Conservation (phyloP, 1,139 yeast genomes). For the Kodamaea arcana region DNA sequence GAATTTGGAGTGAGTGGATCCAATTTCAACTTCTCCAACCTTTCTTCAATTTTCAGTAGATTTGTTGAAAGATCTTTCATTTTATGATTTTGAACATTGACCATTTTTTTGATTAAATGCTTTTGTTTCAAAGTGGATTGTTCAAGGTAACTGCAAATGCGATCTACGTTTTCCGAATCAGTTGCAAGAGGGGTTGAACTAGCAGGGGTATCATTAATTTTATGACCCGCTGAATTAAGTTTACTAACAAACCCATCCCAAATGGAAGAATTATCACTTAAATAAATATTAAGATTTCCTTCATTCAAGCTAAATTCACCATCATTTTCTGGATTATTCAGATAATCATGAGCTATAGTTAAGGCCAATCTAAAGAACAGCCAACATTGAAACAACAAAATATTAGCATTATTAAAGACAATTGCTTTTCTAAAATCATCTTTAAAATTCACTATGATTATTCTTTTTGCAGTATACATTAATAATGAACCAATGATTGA, state of each 20-base stretch:
- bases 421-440: conserved; percentile 26
- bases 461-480: conserved; percentile 24
- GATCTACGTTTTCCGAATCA: conserved; percentile 4
- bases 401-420: conserved; percentile 32
- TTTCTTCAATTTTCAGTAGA: conserved; percentile 6
- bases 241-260: conserved; percentile 1
- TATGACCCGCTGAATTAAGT: background rate
- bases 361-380: conserved; percentile 20
- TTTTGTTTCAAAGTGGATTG: conserved; percentile 5
- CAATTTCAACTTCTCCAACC: conserved; percentile 6
- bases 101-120: conserved; percentile 6
- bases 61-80: conserved; percentile 4
- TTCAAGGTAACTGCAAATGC: conserved; percentile 5
- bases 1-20: conserved; percentile 3
- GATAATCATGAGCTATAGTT: conserved; percentile 8
- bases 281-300: conserved; percentile 1
- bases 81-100: conserved; percentile 6
- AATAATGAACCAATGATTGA: conserved; percentile 21
- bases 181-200: background rate
- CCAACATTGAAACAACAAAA: conserved; percentile 28
- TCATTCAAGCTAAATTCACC: conserved; percentile 4
- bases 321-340: conserved; percentile 4
- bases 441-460: conserved; percentile 17
- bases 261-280: conserved; percentile 1
- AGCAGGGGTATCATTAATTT: background rate